Evolutionary conservation across 2,329 filamentous ascomycete species (phyloP).

Genomic region (Microdochium trichocladiopsis): DNA sequence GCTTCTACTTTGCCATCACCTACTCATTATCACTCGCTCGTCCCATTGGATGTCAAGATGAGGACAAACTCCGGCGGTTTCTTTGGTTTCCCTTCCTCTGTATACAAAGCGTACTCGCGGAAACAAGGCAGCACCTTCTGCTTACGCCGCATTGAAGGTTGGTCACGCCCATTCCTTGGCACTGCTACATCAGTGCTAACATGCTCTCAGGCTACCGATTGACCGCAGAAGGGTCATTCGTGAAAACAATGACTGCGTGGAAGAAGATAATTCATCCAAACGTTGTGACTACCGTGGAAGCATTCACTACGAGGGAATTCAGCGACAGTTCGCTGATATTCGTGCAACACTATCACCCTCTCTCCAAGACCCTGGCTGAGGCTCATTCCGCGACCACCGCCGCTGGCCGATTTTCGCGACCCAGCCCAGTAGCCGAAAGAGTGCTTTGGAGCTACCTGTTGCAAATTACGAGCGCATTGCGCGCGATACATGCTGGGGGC

Average conservation of each 20-base stretch:
- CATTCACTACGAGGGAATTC: conserved; percentile 89
- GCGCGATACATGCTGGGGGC: conserved; percentile 72
- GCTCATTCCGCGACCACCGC: conserved; percentile 55
- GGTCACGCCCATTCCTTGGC: conserved; percentile 6
- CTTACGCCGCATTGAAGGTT: conserved; percentile 76
- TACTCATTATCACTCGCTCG: conserved; percentile 86
- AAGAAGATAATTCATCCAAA: conserved; percentile 75
- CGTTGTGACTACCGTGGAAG: conserved; percentile 82
- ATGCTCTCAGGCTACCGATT: conserved; percentile 62
- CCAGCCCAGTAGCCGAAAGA: conserved; percentile 55
- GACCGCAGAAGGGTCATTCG: conserved; percentile 75
- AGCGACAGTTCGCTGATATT: conserved; percentile 92
- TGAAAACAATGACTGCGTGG: conserved; percentile 82
- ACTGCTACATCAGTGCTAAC: conserved; percentile 4
- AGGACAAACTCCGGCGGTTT: conserved; percentile 64
- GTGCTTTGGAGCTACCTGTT: conserved; percentile 88
- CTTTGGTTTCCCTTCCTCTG: conserved; percentile 87
- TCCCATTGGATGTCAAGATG: conserved; percentile 76
- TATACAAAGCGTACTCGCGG: conserved; percentile 87
- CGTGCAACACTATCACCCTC: conserved; percentile 86
- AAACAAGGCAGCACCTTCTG: conserved; percentile 89
- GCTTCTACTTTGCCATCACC: conserved; percentile 60
- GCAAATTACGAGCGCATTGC: conserved; percentile 83
- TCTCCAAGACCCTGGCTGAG: conserved; percentile 84
- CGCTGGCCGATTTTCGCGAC: conserved; percentile 37